These are phyloP conservation scores for Ulmus americana DNA, from an alignment of 331 rosid species.

Conservation along the genomic window DNA sequence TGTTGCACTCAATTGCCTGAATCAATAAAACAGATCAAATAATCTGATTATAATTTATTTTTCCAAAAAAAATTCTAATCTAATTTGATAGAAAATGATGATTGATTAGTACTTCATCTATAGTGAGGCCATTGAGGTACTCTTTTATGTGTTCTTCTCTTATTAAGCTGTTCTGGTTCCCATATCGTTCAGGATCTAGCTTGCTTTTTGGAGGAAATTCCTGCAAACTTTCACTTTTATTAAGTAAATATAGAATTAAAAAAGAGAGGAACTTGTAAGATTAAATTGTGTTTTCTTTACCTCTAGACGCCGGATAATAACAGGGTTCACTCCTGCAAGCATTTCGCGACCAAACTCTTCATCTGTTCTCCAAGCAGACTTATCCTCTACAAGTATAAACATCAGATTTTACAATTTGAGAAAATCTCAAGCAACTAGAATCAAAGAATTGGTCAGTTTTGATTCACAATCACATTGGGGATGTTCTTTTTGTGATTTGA, in stretches of 20 bases:
- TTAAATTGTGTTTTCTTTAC: conserved; percentile 26
- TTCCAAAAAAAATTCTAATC: no score
- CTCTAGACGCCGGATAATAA: conserved; percentile 58
- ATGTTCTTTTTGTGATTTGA: no score
- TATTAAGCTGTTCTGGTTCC: conserved; percentile 70
- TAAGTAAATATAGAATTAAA: background rate
- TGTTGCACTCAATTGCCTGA: conserved; percentile 63
- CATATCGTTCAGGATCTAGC: conserved; percentile 51
- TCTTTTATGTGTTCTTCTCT: conserved; percentile 44
- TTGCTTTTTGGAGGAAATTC: conserved; percentile 84
- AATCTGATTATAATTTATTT: background rate
- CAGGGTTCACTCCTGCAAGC: conserved; percentile 95
- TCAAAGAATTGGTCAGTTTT: background rate
- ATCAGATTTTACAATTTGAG: background rate
- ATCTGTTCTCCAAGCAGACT: conserved; percentile 86
- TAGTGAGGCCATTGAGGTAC: conserved; percentile 49
- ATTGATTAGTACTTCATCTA: conserved; percentile 44
- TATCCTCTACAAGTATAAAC: conserved; percentile 38
- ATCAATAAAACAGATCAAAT: background rate
- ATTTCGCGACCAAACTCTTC: conserved; percentile 89
- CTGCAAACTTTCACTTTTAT: conserved; percentile 29
- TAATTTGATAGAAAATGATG: background rate
- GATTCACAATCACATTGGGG: background rate
- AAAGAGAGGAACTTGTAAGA: background rate
- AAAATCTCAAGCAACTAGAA: background rate